Percentiles rank a stretch among this genome's conserved stretches.
Evolutionary conservation across 495 filamentous ascomycete genomes (phyloP).

Genomic region (Glarea lozoyensis): DNA sequence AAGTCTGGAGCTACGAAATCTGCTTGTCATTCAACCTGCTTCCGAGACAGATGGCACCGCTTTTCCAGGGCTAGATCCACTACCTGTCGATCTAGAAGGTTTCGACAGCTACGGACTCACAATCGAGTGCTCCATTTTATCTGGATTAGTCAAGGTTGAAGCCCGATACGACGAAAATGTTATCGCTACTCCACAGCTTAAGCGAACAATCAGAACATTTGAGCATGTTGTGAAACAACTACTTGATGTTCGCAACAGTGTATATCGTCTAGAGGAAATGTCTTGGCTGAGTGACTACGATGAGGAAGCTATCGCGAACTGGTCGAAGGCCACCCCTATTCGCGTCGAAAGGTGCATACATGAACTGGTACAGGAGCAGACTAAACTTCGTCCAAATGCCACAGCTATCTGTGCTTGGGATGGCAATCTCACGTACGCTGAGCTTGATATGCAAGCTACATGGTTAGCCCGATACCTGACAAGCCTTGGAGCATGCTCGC

Average conservation of each 20-base stretch:
- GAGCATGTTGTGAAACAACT: background rate
- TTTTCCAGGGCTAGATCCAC: background rate
- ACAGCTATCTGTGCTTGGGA: background rate
- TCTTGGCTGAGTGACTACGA: background rate
- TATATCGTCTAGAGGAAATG: background rate
- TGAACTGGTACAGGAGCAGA: background rate
- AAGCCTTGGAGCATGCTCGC: background rate
- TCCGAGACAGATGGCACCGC: background rate
- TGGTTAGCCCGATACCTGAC: background rate
- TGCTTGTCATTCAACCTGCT: background rate
- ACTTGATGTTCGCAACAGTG: background rate
- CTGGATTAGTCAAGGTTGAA: background rate
- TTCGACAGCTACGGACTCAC: background rate
- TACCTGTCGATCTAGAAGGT: background rate
- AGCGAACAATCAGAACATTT: background rate
- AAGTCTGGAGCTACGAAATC: background rate
- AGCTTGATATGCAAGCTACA: background rate
- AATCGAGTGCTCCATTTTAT: background rate
- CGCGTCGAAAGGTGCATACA: background rate
- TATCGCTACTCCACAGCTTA: background rate
- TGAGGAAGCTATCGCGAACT: background rate
- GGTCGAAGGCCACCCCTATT: background rate
- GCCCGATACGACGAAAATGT: background rate
- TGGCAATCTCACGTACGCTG: background rate
- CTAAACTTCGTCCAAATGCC: background rate